Conservation (phyloP, 2,329 filamentous ascomycete genomes). For the Calonectria multiphialidica region DNA sequence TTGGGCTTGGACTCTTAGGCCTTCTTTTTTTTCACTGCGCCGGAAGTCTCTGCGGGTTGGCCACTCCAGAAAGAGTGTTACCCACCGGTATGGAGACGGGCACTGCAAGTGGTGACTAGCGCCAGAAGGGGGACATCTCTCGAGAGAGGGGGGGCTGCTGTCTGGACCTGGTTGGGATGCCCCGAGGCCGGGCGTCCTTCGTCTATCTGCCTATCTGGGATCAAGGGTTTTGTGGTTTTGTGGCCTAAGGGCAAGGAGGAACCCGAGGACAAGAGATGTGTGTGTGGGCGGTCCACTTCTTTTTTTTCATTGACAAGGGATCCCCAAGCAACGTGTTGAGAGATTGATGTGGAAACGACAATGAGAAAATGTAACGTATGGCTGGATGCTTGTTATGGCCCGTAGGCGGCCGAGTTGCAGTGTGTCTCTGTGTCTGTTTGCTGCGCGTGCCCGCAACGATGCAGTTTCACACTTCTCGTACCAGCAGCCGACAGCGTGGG, state of each 20-base stretch:
- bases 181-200: neutral
- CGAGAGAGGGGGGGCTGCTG: neutral
- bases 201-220: constrained; percentile 1
- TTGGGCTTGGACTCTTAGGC: neutral
- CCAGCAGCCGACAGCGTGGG: neutral
- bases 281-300: neutral
- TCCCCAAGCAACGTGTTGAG: neutral
- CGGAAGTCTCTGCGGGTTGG: neutral
- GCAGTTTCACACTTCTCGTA: neutral
- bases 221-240: constrained; percentile 8
- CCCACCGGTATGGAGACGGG: constrained; percentile 5
- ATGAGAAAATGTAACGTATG: neutral
- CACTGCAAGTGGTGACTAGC: constrained; percentile 1
- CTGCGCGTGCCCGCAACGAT: neutral
- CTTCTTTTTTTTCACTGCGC: neutral
- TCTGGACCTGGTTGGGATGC: neutral
- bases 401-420: neutral
- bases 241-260: neutral
- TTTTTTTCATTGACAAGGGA: neutral
- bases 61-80: neutral
- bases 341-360: neutral
- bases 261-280: constrained; percentile 2
- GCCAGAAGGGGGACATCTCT: neutral
- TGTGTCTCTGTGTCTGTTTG: neutral
- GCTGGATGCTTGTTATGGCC: neutral